Conservation (phyloP, 441 rosid species). For the Hura crepitans region DNA sequence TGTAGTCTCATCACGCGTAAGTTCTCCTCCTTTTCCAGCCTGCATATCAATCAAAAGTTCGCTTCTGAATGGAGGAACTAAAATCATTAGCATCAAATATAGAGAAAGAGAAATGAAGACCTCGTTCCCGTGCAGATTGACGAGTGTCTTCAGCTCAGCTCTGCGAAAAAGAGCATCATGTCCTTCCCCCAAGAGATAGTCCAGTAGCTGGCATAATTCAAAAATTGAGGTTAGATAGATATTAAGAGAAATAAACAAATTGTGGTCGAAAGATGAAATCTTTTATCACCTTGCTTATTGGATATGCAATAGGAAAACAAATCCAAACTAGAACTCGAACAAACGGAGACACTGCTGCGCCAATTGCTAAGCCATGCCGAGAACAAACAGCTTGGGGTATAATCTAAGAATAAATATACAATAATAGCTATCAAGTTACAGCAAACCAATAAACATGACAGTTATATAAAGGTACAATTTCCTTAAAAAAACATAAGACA, state of each 20-base stretch:
- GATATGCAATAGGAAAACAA: constrained; percentile 85
- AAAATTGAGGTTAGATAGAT: not conserved
- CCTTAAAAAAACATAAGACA: not conserved
- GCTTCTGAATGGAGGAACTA: too few species aligned
- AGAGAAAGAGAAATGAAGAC: constrained; percentile 24
- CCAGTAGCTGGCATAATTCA: constrained; percentile 44
- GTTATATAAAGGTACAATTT: too few species aligned
- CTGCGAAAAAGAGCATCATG: constrained; percentile 68
- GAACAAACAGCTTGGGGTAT: constrained; percentile 84
- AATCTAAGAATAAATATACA: constrained; percentile 39
- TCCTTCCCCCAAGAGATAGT: constrained; percentile 57
- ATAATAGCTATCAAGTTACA: not conserved
- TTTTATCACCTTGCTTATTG: constrained; percentile 76
- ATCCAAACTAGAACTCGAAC: constrained; percentile 72
- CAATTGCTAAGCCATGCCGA: constrained; percentile 78
- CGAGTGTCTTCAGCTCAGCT: constrained; percentile 77
- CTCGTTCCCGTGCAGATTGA: constrained; percentile 71
- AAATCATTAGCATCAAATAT: too few species aligned
- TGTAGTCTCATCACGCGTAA: constrained; percentile 83
- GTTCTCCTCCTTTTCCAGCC: constrained; percentile 97
- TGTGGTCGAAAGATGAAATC: not conserved
- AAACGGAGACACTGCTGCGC: constrained; percentile 72
- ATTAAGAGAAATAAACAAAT: not conserved
- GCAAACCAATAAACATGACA: not conserved
- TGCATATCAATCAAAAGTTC: constrained; percentile 20